A percentile compares a stretch with the other conserved stretches of the same genome.
Evolutionary conservation across 306 rosid species (phyloP).

Genomic region (Sindora glabra): DNA sequence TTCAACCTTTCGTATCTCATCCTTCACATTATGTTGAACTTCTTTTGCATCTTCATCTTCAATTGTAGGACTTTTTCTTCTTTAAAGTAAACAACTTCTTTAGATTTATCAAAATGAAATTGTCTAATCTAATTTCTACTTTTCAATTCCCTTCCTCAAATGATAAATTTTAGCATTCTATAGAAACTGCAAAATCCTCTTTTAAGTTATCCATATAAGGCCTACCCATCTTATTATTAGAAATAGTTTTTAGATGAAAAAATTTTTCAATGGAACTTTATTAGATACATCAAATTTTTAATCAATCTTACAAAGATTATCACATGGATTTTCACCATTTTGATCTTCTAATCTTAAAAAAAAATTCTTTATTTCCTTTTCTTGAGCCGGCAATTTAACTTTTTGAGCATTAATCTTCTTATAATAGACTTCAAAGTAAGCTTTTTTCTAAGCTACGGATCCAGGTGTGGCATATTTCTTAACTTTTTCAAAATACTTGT

Average conservation of each 20-base stretch:
- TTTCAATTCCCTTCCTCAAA: constrained; percentile 38
- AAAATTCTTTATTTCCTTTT: constrained; percentile 40
- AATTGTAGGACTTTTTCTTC: constrained; percentile 25
- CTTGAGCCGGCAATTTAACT: constrained; percentile 63
- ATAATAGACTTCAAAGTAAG: constrained; percentile 94
- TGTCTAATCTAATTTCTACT: constrained; percentile 18
- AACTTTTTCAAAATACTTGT: constrained; percentile 92
- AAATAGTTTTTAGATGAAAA: constrained; percentile 15
- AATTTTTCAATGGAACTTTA: constrained; percentile 16
- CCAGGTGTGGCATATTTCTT: constrained; percentile 95
- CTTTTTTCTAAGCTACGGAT: constrained; percentile 90
- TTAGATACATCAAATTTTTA: too few species aligned
- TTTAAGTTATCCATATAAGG: constrained; percentile 20
- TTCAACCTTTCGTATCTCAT: constrained; percentile 29
- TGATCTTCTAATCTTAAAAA: constrained; percentile 34
- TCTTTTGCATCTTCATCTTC: constrained; percentile 38
- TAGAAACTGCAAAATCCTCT: constrained; percentile 34
- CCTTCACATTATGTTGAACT: constrained; percentile 26
- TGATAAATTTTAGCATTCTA: too few species aligned
- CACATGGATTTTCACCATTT: constrained; percentile 36
- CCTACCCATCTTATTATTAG: constrained; percentile 21
- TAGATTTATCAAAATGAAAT: constrained; percentile 30
- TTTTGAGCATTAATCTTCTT: constrained; percentile 84
- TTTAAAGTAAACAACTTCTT: constrained; percentile 28
- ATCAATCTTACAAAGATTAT: background rate